Base-by-base conservation (phyloP, 257 asterid genomes). In the Capsicum pubescens region DNA sequence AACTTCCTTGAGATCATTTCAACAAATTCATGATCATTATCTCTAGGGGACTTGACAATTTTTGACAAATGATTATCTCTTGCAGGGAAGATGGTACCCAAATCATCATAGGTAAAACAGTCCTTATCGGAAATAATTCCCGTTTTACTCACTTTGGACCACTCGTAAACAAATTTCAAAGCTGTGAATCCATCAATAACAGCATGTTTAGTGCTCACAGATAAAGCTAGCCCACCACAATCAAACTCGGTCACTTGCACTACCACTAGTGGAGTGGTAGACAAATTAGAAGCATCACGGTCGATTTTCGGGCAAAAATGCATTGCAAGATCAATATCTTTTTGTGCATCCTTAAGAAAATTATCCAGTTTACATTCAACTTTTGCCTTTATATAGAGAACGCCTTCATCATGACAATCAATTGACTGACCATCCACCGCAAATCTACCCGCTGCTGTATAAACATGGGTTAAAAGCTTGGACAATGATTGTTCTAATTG, bases 401-500 rank as follows among this genome's bases (percentile, higher is more conserved):
- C 63, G 0, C 87, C 87, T 19, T 80, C 39, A 80, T 84, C 84
- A 46, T 54, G 39, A 6, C 87, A 84, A 63, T 21, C 17, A 21
- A 84, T 58, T 5, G 84, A 57, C 17, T 64, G 82, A 42, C 15
- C 61, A 80, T 84, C 84, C 1, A 2, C n/a, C 9, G 60, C 6
- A 4, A 80, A 67, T 80, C 82, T 80, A n/a, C 87, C 84, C 13
- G 84, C 58, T n/a, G 61, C n/a, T 7, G 74, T 81, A 42, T 84
- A 69, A 60, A 78, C 64, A 57, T 26, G 13, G 56, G 19, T 66
- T 68, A 80, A 68, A 52, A 46, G 11, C 54, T 84, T 19, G 1
- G 76, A 84, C 12, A 84, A 46, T n/a, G 87, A 84, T 58, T 56
- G 48, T 67, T 84, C 52, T 0, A 80, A 55, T 36, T 13, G 48